These are phyloP conservation scores for Diophrys sp. DNA, from an alignment of 73 alveolate genomes.

Conservation along the genomic window DNA sequence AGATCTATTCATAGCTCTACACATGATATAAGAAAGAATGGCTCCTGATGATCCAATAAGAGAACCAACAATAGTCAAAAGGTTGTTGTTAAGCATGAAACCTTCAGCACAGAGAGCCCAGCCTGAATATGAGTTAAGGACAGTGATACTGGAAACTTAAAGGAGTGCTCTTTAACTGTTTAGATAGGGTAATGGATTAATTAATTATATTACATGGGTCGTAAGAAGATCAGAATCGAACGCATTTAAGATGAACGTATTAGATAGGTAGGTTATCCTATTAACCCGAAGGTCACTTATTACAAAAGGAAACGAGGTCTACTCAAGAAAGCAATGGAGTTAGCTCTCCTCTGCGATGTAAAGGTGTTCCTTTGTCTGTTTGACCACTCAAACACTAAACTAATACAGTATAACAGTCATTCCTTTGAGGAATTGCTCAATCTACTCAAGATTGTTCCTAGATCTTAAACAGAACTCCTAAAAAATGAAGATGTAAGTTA, in stretches of 20 bases:
- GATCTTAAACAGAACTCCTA: neutral
- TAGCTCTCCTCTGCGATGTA: slow-evolving; percentile 70
- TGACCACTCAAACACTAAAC: slow-evolving; percentile 16
- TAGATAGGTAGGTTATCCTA: slow-evolving; percentile 14
- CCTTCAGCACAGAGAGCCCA: too few species aligned
- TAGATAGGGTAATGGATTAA: too few species aligned
- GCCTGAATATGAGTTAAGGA: too few species aligned
- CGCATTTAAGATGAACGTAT: slow-evolving; percentile 26
- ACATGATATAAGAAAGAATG: too few species aligned
- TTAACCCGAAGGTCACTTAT: slow-evolving; percentile 41
- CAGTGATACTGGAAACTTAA: too few species aligned
- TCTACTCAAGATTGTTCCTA: neutral
- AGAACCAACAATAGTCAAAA: too few species aligned
- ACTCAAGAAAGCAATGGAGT: slow-evolving; percentile 81
- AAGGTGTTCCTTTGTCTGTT: slow-evolving; percentile 51
- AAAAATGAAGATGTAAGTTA: neutral
- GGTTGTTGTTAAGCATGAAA: too few species aligned
- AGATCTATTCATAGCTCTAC: too few species aligned
- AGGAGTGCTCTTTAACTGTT: too few species aligned
- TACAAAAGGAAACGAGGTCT: slow-evolving; percentile 82
- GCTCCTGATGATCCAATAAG: too few species aligned
- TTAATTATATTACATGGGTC: slow-evolving; percentile 39
- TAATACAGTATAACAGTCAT: slow-evolving; percentile 8
- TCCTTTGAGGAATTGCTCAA: neutral
- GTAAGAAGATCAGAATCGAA: slow-evolving; percentile 30